These are phyloP conservation scores for Alternaria longipes DNA, from an alignment of 2,329 filamentous ascomycete genomes.

Conservation along the genomic window DNA sequence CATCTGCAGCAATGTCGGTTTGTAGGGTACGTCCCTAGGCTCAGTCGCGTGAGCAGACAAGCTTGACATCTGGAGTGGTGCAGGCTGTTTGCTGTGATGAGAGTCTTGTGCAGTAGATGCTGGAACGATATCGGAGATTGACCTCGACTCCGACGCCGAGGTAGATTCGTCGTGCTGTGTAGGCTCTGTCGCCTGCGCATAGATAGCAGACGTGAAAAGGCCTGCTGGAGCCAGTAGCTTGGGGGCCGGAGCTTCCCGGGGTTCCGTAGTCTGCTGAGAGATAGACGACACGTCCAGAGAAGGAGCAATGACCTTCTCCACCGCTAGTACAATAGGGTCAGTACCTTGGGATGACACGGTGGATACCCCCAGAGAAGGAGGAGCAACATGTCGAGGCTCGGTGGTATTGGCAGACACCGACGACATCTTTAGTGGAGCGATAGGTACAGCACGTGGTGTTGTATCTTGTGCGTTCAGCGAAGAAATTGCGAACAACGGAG, in stretches of 20 bases:
- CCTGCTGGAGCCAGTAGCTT: conserved; percentile 29
- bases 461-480: conserved; percentile 36
- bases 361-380: conserved; percentile 31
- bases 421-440: conserved; percentile 31
- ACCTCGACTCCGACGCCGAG: conserved; percentile 3
- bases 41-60: conserved; percentile 26
- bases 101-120: background rate
- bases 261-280: conserved; percentile 41
- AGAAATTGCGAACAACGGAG: conserved; percentile 29
- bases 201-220: conserved; percentile 42
- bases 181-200: conserved; percentile 40
- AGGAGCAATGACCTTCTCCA: conserved; percentile 39
- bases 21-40: conserved; percentile 22
- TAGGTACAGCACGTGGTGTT: conserved; percentile 24
- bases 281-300: conserved; percentile 42
- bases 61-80: conserved; percentile 16
- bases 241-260: conserved; percentile 27
- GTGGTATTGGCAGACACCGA: conserved; percentile 37
- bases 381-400: conserved; percentile 29
- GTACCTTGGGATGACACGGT: conserved; percentile 30
- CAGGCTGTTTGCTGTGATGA: background rate
- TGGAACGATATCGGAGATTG: background rate
- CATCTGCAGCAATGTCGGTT: conserved; percentile 28
- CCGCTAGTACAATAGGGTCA: conserved; percentile 40
- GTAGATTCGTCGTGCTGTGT: conserved; percentile 11